Percentiles rank a stretch among this genome's conserved stretches.
Evolutionary conservation across 495 filamentous ascomycete species (phyloP).

Genomic region (Zalerion maritima): DNA sequence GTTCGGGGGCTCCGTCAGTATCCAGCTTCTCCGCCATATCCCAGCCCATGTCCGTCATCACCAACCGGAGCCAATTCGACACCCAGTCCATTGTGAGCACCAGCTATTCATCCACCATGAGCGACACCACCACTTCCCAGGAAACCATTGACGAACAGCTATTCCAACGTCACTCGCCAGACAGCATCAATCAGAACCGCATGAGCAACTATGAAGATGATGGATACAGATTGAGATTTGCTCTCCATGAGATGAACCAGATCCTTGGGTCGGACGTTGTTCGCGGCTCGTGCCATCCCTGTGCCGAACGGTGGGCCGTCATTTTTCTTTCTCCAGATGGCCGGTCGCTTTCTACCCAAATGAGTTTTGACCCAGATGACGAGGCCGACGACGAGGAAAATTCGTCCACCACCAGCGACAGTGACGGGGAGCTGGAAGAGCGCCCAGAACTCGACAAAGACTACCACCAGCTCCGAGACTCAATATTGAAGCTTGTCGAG

Average conservation of each 20-base stretch:
- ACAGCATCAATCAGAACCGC: slow-evolving; percentile 17
- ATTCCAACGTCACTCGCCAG: slow-evolving; percentile 26
- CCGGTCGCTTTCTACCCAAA: slow-evolving; percentile 49
- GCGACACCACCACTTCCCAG: slow-evolving; percentile 49
- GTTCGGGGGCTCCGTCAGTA: slow-evolving; percentile 52
- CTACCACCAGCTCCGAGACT: slow-evolving; percentile 69
- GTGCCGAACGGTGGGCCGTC: slow-evolving; percentile 58
- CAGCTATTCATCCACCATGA: slow-evolving; percentile 51
- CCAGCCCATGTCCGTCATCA: slow-evolving; percentile 29
- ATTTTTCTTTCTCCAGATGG: slow-evolving; percentile 65
- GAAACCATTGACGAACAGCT: slow-evolving; percentile 43
- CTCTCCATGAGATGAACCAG: slow-evolving; percentile 51
- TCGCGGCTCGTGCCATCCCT: slow-evolving; percentile 52
- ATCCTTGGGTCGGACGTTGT: slow-evolving; percentile 43
- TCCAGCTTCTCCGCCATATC: slow-evolving; percentile 44
- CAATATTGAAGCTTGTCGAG: slow-evolving; percentile 65
- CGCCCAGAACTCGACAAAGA: slow-evolving; percentile 61
- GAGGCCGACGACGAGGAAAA: slow-evolving; percentile 48
- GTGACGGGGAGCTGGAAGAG: slow-evolving; percentile 48
- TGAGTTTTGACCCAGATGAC: slow-evolving; percentile 57
- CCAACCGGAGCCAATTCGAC: slow-evolving; percentile 32
- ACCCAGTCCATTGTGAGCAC: slow-evolving; percentile 49
- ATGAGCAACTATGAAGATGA: slow-evolving; percentile 38
- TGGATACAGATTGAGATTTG: slow-evolving; percentile 37
- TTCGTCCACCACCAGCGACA: slow-evolving; percentile 46